These are phyloP conservation scores for Colletotrichum tanaceti DNA, from an alignment of 2,329 filamentous ascomycete species.

Conservation along the genomic window DNA sequence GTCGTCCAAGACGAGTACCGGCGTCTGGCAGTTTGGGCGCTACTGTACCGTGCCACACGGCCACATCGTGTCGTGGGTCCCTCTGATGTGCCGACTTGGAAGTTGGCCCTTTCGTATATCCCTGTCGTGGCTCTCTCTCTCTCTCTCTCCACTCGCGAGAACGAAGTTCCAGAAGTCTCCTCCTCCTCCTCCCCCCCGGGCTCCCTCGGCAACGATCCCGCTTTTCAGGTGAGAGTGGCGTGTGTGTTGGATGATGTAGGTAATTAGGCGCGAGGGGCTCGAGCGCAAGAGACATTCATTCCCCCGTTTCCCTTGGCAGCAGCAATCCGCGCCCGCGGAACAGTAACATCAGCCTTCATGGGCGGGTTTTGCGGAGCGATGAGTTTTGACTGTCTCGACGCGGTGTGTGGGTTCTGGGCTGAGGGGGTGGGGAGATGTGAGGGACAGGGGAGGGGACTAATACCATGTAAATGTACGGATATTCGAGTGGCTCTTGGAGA, in stretches of 20 bases:
- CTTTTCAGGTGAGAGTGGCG: conserved; percentile 29
- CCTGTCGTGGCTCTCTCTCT: too few relatives aligned
- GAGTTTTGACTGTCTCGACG: conserved; percentile 1
- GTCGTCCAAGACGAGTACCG: not conserved
- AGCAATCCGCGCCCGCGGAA: not conserved
- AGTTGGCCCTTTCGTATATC: too few relatives aligned
- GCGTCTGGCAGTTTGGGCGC: not conserved
- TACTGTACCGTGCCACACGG: conserved; percentile 4
- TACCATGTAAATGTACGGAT: too few relatives aligned
- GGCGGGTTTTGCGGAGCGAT: conserved; percentile 18
- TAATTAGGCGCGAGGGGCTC: conserved; percentile 1
- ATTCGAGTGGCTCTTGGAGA: conserved; percentile 4
- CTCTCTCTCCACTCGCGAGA: conserved; percentile 5
- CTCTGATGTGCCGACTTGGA: conserved; percentile 16
- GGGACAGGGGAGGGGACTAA: too few relatives aligned
- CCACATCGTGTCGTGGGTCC: conserved; percentile 16
- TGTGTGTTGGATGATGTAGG: too few relatives aligned
- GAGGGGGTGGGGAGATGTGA: too few relatives aligned
- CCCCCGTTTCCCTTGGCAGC: conserved; percentile 5
- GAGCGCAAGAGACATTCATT: not conserved
- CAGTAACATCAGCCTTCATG: not conserved
- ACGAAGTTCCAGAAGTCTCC: conserved; percentile 26
- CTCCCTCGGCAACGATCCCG: conserved; percentile 1
- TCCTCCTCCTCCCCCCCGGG: too few relatives aligned
- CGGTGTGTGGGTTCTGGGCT: too few relatives aligned